These are phyloP conservation scores for Daldinia bambusicola DNA, from an alignment of 495 filamentous ascomycete species.

Conservation along the genomic window DNA sequence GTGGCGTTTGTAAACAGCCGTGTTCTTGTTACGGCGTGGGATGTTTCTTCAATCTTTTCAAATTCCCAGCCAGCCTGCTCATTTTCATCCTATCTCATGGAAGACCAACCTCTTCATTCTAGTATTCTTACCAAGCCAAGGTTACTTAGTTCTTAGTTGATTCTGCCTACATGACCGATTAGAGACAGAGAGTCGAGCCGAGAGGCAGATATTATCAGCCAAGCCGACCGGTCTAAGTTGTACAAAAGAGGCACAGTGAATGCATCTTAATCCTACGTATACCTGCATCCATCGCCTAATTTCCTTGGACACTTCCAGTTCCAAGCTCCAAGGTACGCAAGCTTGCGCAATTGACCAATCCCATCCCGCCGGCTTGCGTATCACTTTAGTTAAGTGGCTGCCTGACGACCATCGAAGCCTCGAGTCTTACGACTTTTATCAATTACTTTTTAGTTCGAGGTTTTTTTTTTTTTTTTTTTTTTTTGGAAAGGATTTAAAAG, in stretches of 20 bases:
- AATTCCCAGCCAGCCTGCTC: too few relatives aligned
- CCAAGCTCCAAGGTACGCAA: neutral
- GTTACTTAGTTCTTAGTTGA: too few relatives aligned
- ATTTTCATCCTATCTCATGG: neutral
- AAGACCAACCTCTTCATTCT: neutral
- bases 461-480: too few relatives aligned
- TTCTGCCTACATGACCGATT: neutral
- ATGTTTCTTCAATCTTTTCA: neutral
- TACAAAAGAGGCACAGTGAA: constrained; percentile 3
- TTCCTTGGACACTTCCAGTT: neutral
- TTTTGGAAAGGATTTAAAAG: neutral
- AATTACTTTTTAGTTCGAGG: constrained; percentile 4
- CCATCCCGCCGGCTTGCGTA: neutral
- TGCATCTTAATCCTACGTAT: neutral
- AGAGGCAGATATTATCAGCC: neutral
- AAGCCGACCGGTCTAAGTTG: neutral
- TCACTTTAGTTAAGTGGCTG: neutral
- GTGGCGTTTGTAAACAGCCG: neutral
- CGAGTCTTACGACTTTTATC: neutral
- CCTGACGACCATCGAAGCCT: neutral
- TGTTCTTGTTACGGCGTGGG: neutral
- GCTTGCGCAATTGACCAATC: neutral
- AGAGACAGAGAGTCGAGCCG: neutral
- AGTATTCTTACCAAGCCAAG: too few relatives aligned
- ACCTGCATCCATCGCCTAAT: neutral